phyloP scores from a whole-genome alignment of 305 asterid species.

The Fraxinus baroniana region DNA sequence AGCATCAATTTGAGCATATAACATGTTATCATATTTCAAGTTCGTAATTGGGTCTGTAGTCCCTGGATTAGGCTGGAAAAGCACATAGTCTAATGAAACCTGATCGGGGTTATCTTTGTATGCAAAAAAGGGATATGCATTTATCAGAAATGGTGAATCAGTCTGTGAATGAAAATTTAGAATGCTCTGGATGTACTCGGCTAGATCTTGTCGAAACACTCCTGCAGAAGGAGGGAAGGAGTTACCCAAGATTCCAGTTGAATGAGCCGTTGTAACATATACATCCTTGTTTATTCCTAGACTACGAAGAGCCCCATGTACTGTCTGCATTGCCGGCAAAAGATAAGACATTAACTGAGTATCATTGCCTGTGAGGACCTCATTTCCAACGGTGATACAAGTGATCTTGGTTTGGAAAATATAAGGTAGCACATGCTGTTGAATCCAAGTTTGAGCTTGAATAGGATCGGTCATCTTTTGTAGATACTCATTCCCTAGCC shows the following conservation, averaged over 20 bases:
- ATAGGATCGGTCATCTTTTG: constrained; percentile 55
- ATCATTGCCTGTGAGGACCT: constrained; percentile 63
- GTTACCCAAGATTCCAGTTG: constrained; percentile 45
- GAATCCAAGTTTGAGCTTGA: constrained; percentile 76
- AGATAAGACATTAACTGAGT: constrained; percentile 46
- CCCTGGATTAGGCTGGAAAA: constrained; percentile 69
- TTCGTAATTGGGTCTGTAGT: constrained; percentile 50
- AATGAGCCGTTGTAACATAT: constrained; percentile 71
- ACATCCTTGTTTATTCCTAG: constrained; percentile 59
- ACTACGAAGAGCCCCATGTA: constrained; percentile 46
- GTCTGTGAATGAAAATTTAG: constrained; percentile 64
- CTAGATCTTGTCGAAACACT: constrained; percentile 51
- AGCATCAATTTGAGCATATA: constrained; percentile 84
- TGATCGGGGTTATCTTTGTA: constrained; percentile 59
- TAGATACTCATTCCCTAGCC: constrained; percentile 66
- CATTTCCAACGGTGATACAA: constrained; percentile 75
- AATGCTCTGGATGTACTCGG: constrained; percentile 47
- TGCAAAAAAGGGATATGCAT: constrained; percentile 79
- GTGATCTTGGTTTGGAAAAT: constrained; percentile 55
- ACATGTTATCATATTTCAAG: constrained; percentile 78
- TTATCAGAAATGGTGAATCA: constrained; percentile 64
- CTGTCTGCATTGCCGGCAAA: constrained; percentile 71
- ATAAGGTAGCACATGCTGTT: constrained; percentile 63
- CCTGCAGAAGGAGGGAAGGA: constrained; percentile 89
- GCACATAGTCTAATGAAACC: constrained; percentile 57